Base-by-base conservation (phyloP, 2,329 filamentous ascomycete genomes). In the Camptophora hylomeconis region DNA sequence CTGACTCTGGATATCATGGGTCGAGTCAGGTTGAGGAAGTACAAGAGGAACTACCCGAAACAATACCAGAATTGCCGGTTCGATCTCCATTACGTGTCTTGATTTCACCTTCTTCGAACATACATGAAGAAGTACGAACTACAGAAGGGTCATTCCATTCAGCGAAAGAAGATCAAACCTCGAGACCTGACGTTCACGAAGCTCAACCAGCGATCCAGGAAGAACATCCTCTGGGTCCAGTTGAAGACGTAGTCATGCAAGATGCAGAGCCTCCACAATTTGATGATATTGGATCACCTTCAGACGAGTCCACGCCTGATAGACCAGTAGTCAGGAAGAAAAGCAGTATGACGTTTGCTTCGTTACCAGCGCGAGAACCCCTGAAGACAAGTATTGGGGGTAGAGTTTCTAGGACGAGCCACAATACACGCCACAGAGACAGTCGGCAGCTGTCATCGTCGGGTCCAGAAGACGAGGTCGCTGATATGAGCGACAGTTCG, bases 291-390 rank as follows among this genome's bases (percentile, higher is more conserved):
- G 58, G 54, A 22, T 61, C 60, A 11, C 58, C 60, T 11, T 65
- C 61, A 2, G 58, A 61, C 34, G 53, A 47, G 5, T 62, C 58
- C 17, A 61, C 57, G 10, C 61, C 61, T 5, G 58, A 56, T 28
- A 47, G 81, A 41, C 78, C 79, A 2, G 63, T 81, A 17, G 69
- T 92, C 41, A n/a, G n/a, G n/a, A 76, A 87, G 36, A 95, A 95
- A 63, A 93, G 86, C 56, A 95, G 87, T 51, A 67, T 98, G 36
- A 92, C 80, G 35, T 95, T 98, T 57, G 83, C 89, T 20, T 83
- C 89, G 11, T 64, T 98, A 8, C 89, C 89, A 17, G 86, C 87
- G 3, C 72, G 89, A 37, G 87, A 95, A 47, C 87, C 87, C 19
- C 62, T 95, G 29, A 92, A 92, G 52, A 87, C 86, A 57, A 92